Evolutionary conservation across 495 filamentous ascomycete species (phyloP).

Genomic region (Podospora pseudoanserina): DNA sequence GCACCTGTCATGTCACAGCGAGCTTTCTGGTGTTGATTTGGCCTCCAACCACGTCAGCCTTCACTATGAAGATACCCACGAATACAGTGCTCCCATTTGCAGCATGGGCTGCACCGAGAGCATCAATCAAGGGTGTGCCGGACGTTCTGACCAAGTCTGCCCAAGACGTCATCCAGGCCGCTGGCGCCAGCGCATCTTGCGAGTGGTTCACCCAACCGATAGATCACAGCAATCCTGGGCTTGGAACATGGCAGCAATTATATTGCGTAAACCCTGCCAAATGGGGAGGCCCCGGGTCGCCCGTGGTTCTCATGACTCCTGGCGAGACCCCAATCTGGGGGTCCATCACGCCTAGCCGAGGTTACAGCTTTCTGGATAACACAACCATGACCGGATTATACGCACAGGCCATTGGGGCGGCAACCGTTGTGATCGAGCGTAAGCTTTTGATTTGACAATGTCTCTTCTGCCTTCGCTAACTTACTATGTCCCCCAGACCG

Average conservation of each 20-base stretch:
- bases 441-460: conserved; percentile 17
- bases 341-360: conserved; percentile 31
- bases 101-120: conserved; percentile 20
- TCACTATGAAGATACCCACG: conserved; percentile 22
- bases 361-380: conserved; percentile 48
- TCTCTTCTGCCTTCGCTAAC: background rate
- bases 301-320: conserved; percentile 53
- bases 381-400: conserved; percentile 47
- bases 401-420: conserved; percentile 54
- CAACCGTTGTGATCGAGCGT: conserved; percentile 56
- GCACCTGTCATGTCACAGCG: background rate
- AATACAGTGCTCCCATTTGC: conserved; percentile 19
- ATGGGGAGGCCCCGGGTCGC: conserved; percentile 24
- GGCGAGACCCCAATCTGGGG: conserved; percentile 50
- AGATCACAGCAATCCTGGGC: conserved; percentile 21
- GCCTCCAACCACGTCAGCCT: background rate
- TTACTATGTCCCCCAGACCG: conserved; percentile 37
- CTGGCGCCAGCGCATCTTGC: conserved; percentile 13
- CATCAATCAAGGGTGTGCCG: conserved; percentile 12
- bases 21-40: background rate
- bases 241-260: conserved; percentile 24
- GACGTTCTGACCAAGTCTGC: conserved; percentile 9
- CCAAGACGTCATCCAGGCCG: conserved; percentile 9
- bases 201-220: conserved; percentile 27
- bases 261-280: conserved; percentile 26